Evolutionary conservation across 1,284 basidiomycete genomes (phyloP), one percentile per base, ranked within the genome.

Genomic region (Moniliella sp.): DNA sequence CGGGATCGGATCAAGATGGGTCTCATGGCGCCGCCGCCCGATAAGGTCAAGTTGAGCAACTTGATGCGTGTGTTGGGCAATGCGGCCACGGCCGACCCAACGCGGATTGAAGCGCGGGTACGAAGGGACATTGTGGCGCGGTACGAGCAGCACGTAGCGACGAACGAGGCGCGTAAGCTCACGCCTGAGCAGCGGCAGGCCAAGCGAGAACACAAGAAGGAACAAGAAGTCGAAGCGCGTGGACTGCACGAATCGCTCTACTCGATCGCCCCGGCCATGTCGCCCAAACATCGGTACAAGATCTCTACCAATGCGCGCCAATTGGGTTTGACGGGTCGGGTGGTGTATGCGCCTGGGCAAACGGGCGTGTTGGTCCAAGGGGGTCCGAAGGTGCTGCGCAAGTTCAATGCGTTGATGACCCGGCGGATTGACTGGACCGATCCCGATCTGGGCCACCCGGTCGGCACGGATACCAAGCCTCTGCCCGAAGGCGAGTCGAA

Each of bases 31-130:
- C 84, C 86, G 18, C 86, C 94, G 59, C 68, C 86, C 16, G 84
- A 88, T 0, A 97, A 97, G 69, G 88, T 97, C 37, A 81, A 84
- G 31, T 68, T 97, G 36, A 74, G 79, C 27, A 99, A 99, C 62
- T 65, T 97, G 56, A 94, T 97, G 86, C 84, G 84, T 56, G 91
- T 99, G 9, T 68, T 97, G 25, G 91, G 88, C 0, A 81, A 81
- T 7, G 86, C 94, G 57, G 86, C 84, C 0, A 76, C 94, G 8
- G 79, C 84, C 66, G 91, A 97, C 58, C 82, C 91, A 1, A 97
- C 91, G 2, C 78, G 86, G 44, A 81, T 99, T 9, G 91, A 99
- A 62, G 86, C 86, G 3, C 74, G 79, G 28, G 86, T 99, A 4
- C 69, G 83, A 25, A 69, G 80, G 29, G 88, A 97, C 61, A 86